These are phyloP conservation scores for Gamarada debralockiae DNA, from an alignment of 495 filamentous ascomycete genomes.

Conservation along the genomic window DNA sequence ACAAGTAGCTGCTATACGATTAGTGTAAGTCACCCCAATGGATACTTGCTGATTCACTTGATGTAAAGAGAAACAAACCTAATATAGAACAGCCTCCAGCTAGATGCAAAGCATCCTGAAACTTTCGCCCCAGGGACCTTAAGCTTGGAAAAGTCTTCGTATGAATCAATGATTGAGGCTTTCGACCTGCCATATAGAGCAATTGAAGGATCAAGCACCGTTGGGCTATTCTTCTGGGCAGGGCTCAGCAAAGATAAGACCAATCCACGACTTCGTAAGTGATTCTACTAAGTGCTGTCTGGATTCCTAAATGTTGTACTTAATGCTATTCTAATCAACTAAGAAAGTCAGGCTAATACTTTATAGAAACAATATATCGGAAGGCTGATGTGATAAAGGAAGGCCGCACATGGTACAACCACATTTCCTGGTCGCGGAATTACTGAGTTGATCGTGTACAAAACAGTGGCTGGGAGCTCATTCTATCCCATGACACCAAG, in stretches of 20 bases:
- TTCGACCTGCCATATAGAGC: constrained; percentile 41
- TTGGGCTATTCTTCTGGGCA: constrained; percentile 51
- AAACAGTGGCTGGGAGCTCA: constrained; percentile 52
- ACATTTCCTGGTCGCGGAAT: no score
- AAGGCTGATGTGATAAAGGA: constrained; percentile 51
- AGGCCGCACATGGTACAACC: constrained; percentile 42
- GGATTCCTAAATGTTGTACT: background rate
- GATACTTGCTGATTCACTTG: no score
- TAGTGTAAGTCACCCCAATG: no score
- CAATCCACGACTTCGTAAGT: constrained; percentile 41
- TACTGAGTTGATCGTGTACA: no score
- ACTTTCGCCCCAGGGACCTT: constrained; percentile 43
- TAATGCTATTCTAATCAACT: background rate
- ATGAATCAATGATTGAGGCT: constrained; percentile 34
- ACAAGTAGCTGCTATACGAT: no score
- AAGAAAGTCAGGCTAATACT: background rate
- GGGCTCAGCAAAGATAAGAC: constrained; percentile 41
- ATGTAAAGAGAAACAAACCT: no score
- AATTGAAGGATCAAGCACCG: constrained; percentile 41
- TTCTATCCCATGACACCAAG: constrained; percentile 43
- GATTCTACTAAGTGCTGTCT: background rate
- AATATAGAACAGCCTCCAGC: no score
- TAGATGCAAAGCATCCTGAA: constrained; percentile 40
- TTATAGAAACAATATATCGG: constrained; percentile 45
- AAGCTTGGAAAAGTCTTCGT: constrained; percentile 34